Evolutionary conservation across 2,329 filamentous ascomycete genomes (phyloP).

Genomic region (Triangularia verruculosa): DNA sequence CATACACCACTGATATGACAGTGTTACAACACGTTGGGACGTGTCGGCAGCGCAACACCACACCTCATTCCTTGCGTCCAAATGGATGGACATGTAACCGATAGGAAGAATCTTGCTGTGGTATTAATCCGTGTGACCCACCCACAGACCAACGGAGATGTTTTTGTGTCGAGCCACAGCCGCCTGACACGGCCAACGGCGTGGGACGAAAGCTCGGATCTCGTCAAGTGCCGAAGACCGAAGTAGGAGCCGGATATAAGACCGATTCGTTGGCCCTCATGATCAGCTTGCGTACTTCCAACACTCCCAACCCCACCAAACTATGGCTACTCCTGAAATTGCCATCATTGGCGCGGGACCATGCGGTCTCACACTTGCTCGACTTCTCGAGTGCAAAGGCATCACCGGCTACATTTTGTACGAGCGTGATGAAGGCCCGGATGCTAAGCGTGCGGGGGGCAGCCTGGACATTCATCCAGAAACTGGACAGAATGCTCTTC

Average conservation of each 20-base stretch:
- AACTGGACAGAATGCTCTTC: slow-evolving; percentile 39
- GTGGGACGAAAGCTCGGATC: background rate
- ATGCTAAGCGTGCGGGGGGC: slow-evolving; percentile 29
- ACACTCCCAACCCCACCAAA: background rate
- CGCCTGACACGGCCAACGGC: background rate
- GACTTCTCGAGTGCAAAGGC: slow-evolving; percentile 36
- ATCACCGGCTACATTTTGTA: slow-evolving; percentile 31
- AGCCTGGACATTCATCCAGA: slow-evolving; percentile 40
- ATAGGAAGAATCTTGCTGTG: background rate
- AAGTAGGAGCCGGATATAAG: background rate
- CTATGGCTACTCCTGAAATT: slow-evolving; percentile 22
- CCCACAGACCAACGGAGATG: background rate
- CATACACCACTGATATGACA: too few relatives aligned
- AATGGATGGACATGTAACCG: background rate
- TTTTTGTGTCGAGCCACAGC: background rate
- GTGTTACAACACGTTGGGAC: too few relatives aligned
- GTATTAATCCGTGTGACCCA: background rate
- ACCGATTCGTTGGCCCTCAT: too few relatives aligned
- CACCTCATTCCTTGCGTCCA: too few relatives aligned
- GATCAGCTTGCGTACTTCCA: background rate
- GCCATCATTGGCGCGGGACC: slow-evolving; percentile 37
- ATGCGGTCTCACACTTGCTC: slow-evolving; percentile 39
- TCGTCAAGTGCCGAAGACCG: background rate
- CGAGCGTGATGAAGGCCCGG: slow-evolving; percentile 29
- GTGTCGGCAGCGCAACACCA: too few relatives aligned